phyloP scores from a whole-genome alignment of 2,329 filamentous ascomycete species.

The Pestalotiopsis sp. region DNA sequence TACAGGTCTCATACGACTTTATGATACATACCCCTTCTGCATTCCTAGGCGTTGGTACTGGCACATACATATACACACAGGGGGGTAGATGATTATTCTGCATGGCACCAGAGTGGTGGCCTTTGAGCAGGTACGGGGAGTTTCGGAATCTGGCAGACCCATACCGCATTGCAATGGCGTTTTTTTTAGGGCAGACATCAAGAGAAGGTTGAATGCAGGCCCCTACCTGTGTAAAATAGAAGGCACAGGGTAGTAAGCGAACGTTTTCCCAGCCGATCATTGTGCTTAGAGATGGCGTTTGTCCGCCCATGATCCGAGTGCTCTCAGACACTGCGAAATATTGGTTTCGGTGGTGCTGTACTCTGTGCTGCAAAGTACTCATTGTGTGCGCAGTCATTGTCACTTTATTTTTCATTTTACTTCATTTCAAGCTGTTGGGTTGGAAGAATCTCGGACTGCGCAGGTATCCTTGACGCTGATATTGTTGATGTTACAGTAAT shows the following conservation, averaged over 20 bases:
- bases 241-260: neutral
- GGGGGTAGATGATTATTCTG: neutral
- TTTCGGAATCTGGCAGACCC: neutral
- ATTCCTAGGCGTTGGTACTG: neutral
- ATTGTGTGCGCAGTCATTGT: too few relatives aligned
- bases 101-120: neutral
- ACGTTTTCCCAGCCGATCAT: neutral
- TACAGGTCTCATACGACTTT: neutral
- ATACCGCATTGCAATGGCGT: conserved; percentile 1
- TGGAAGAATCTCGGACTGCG: too few relatives aligned
- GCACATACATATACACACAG: neutral
- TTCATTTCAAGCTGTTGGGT: too few relatives aligned
- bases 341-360: too few relatives aligned
- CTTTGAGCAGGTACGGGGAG: too few relatives aligned
- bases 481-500: too few relatives aligned
- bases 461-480: too few relatives aligned
- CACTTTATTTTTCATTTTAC: too few relatives aligned
- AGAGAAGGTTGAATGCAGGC: neutral
- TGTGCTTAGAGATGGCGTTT: neutral
- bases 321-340: too few relatives aligned
- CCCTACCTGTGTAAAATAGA: neutral
- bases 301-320: too few relatives aligned
- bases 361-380: too few relatives aligned
- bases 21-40: neutral
- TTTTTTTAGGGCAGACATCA: neutral